Evolutionary conservation across 164 flowering plant species (phyloP).

Genomic region (Aristolochia contorta): DNA sequence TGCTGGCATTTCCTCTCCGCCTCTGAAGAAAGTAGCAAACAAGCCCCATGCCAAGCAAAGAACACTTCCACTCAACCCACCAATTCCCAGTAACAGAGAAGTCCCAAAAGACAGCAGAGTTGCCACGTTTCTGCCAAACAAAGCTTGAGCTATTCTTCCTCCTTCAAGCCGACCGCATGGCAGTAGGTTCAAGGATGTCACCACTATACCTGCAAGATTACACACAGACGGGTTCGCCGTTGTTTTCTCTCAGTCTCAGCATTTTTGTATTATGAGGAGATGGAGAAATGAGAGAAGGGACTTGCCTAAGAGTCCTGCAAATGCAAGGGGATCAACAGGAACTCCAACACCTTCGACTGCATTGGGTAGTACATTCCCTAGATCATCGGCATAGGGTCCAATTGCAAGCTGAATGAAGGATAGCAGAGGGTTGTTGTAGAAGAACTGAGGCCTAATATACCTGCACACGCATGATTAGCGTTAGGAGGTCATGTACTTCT

Average conservation of each 20-base stretch:
- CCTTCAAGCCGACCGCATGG: constrained; percentile 96
- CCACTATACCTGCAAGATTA: constrained; percentile 71
- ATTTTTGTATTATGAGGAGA: not conserved
- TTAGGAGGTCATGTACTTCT: too few relatives aligned
- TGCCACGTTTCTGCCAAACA: constrained; percentile 77
- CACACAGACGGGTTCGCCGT: too few relatives aligned
- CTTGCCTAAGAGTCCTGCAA: constrained; percentile 89
- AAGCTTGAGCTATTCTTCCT: constrained; percentile 91
- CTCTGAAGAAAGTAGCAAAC: constrained; percentile 88
- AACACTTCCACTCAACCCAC: constrained; percentile 86
- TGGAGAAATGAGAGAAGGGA: constrained; percentile 1
- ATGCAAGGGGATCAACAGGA: constrained; percentile 94
- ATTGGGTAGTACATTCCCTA: constrained; percentile 89
- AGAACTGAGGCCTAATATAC: constrained; percentile 91
- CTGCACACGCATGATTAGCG: constrained; percentile 27
- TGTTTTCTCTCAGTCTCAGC: too few relatives aligned
- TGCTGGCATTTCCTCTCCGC: constrained; percentile 89
- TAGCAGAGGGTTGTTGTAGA: constrained; percentile 80
- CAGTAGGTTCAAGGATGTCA: constrained; percentile 81
- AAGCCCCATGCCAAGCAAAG: constrained; percentile 94
- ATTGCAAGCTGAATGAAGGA: constrained; percentile 81
- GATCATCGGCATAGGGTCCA: constrained; percentile 93
- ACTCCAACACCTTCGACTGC: constrained; percentile 99
- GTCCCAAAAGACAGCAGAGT: constrained; percentile 63
- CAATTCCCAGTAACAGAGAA: constrained; percentile 72